phyloP scores from a whole-genome alignment of 768 basidiomycete species.

The Trametes elegans region DNA sequence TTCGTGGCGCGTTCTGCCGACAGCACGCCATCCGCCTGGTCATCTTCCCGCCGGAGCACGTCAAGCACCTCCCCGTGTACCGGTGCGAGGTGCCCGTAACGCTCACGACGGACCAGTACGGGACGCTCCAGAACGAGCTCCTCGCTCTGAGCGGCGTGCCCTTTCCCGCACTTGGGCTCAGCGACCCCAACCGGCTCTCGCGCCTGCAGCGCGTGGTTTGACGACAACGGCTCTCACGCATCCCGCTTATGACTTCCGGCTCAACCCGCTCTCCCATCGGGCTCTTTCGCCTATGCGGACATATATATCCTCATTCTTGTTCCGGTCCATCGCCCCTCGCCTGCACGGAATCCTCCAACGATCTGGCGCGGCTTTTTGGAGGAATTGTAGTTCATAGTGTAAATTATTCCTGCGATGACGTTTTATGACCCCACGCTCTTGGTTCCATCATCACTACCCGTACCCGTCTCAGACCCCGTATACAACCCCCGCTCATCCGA shows the following conservation, averaged over 20 bases:
- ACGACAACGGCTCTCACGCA: background rate
- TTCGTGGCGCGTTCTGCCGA: no score
- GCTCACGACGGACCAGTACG: constrained; percentile 41
- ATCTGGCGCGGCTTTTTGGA: background rate
- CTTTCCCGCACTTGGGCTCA: constrained; percentile 41
- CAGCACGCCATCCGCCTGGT: constrained; percentile 40
- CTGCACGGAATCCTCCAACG: background rate
- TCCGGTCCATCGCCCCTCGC: no score
- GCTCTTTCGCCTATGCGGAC: background rate
- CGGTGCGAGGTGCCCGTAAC: constrained; percentile 36
- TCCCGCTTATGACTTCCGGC: background rate
- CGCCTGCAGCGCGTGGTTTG: background rate
- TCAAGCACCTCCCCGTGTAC: constrained; percentile 36
- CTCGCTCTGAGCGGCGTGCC: constrained; percentile 37
- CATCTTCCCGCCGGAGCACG: constrained; percentile 32
- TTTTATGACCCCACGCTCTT: background rate
- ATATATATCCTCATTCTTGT: background rate
- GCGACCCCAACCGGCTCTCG: constrained; percentile 11
- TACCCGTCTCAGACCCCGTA: background rate
- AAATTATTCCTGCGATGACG: background rate
- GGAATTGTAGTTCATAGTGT: background rate
- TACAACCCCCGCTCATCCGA: no score
- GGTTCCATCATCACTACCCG: background rate
- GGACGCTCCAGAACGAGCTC: constrained; percentile 37
- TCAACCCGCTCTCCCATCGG: background rate